Evolutionary conservation across 1,139 yeast genomes (phyloP).

Genomic region (Petasospora rhodanensis): DNA sequence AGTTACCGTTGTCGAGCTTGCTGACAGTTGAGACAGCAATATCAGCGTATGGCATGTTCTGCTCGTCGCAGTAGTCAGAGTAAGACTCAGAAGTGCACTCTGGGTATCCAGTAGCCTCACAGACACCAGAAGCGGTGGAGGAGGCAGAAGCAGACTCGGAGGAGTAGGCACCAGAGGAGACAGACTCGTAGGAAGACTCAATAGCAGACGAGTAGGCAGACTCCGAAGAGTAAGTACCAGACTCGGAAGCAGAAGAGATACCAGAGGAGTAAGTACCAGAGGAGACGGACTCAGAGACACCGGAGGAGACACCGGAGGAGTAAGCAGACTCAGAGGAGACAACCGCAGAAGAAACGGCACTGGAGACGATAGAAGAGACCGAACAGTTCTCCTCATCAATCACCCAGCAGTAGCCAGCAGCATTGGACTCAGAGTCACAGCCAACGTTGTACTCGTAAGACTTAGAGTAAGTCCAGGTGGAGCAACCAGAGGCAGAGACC

Average conservation of each 20-base stretch:
- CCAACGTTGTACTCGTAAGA: slow-evolving; percentile 22
- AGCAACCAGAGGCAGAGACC: slow-evolving; percentile 15
- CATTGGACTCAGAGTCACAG: slow-evolving; percentile 17
- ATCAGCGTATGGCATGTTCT: slow-evolving; percentile 14
- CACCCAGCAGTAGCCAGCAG: slow-evolving; percentile 15
- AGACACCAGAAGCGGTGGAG: neutral
- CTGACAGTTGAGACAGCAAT: slow-evolving; percentile 19
- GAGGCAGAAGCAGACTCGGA: too few species aligned
- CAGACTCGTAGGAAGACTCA: neutral
- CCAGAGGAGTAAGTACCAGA: too few species aligned
- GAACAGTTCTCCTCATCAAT: too few species aligned
- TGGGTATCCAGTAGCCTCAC: neutral
- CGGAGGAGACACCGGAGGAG: slow-evolving; percentile 1
- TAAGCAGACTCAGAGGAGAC: neutral
- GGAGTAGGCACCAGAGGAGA: neutral
- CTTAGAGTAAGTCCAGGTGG: slow-evolving; percentile 13
- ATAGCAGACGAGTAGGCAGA: too few species aligned
- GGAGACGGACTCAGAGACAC: neutral
- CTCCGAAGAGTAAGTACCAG: too few species aligned
- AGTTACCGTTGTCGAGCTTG: slow-evolving; percentile 7
- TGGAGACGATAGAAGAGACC: too few species aligned
- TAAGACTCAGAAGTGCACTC: slow-evolving; percentile 1
- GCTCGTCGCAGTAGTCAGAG: neutral
- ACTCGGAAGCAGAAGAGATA: too few species aligned
- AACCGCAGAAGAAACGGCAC: too few species aligned